phyloP scores from a whole-genome alignment of 2,329 filamentous ascomycete species.

The Colletotrichum plurivorum region DNA sequence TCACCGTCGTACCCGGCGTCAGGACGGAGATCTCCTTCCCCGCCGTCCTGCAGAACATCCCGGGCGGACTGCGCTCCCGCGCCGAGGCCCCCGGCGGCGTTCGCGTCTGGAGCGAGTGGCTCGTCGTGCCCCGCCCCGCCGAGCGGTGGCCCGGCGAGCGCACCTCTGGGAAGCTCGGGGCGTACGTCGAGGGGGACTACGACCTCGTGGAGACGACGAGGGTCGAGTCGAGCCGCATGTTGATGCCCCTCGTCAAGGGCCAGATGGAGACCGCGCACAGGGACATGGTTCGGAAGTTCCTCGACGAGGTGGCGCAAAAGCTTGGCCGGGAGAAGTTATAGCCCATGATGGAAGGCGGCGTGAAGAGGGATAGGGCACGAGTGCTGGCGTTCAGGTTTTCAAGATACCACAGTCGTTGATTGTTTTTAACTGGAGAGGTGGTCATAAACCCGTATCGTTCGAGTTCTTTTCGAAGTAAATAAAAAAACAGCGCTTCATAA shows the following conservation, averaged over 20 bases:
- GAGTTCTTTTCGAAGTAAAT: not conserved
- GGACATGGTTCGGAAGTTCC: constrained; percentile 49
- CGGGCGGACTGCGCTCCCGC: constrained; percentile 57
- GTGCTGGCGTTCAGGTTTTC: not conserved
- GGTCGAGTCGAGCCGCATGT: constrained; percentile 51
- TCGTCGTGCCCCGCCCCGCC: constrained; percentile 43
- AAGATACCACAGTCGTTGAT: constrained; percentile 32
- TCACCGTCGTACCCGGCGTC: constrained; percentile 55
- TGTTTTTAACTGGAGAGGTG: not conserved
- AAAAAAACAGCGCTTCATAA: not conserved
- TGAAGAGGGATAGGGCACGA: not conserved
- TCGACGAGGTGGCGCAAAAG: constrained; percentile 48
- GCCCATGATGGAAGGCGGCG: not conserved
- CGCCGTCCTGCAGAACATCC: constrained; percentile 59
- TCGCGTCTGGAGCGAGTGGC: constrained; percentile 56
- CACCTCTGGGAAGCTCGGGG: constrained; percentile 21
- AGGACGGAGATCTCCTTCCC: constrained; percentile 57
- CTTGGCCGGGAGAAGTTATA: constrained; percentile 31
- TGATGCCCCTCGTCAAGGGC: constrained; percentile 53
- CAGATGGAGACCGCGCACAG: constrained; percentile 49
- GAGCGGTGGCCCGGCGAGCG: constrained; percentile 39
- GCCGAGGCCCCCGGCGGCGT: constrained; percentile 60
- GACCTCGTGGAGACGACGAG: constrained; percentile 51
- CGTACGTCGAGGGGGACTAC: constrained; percentile 46
- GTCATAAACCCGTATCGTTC: not conserved